phyloP scores from a whole-genome alignment of 2,329 filamentous ascomycete species.

The Fusarium concolor region DNA sequence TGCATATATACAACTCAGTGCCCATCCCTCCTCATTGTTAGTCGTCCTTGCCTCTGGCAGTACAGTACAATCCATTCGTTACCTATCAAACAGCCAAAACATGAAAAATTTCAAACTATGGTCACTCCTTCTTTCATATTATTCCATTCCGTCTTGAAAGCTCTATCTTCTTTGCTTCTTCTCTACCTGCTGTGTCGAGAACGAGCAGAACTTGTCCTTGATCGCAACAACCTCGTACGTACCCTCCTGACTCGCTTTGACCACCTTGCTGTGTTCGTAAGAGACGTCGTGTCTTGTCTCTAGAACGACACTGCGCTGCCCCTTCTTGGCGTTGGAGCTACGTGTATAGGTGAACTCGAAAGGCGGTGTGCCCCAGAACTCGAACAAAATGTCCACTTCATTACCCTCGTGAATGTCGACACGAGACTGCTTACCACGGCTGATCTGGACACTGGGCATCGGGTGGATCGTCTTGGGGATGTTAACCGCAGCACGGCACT shows the following conservation, averaged over 20 bases:
- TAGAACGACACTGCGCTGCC: constrained; percentile 81
- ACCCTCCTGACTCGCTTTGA: constrained; percentile 91
- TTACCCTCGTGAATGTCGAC: constrained; percentile 98
- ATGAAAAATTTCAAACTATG: constrained; percentile 32
- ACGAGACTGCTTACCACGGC: constrained; percentile 81
- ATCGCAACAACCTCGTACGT: constrained; percentile 98
- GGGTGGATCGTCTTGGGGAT: constrained; percentile 89
- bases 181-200: constrained; percentile 76
- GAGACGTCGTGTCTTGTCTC: constrained; percentile 92
- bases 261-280: constrained; percentile 81
- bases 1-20: constrained; percentile 48
- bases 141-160: neutral
- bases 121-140: constrained; percentile 2
- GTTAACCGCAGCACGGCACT: constrained; percentile 83
- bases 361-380: constrained; percentile 94
- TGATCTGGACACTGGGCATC: constrained; percentile 91
- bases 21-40: constrained; percentile 31
- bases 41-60: constrained; percentile 22
- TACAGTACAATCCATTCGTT: constrained; percentile 34
- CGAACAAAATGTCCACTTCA: constrained; percentile 91
- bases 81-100: constrained; percentile 30
- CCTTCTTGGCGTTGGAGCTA: constrained; percentile 84
- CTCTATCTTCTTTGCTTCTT: constrained; percentile 59
- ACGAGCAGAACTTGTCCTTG: constrained; percentile 92
- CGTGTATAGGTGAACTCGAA: constrained; percentile 98